A percentile compares a stretch with the other conserved stretches of the same genome.
Evolutionary conservation across 2,329 filamentous ascomycete species (phyloP).

Genomic region (Claviceps quebecensis): DNA sequence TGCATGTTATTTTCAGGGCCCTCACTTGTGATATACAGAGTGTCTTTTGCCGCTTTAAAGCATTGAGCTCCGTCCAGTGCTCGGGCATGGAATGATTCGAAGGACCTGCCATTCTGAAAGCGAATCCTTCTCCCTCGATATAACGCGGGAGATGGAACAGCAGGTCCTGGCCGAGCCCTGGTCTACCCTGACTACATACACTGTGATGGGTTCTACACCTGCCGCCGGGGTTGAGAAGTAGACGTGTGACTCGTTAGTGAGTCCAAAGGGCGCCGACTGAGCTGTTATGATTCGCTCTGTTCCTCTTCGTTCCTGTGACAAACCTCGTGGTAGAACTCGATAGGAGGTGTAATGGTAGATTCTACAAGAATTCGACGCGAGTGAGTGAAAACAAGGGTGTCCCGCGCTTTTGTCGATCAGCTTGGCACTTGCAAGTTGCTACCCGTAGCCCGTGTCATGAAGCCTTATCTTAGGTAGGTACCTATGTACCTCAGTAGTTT

Average conservation of each 20-base stretch:
- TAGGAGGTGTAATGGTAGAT: too few species aligned
- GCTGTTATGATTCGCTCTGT: neutral
- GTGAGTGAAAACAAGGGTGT: too few species aligned
- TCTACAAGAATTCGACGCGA: too few species aligned
- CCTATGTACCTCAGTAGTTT: too few species aligned
- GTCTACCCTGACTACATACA: neutral
- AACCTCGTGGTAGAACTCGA: too few species aligned
- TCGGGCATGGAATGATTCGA: constrained; percentile 19
- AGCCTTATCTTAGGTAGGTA: too few species aligned
- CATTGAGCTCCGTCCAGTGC: constrained; percentile 25
- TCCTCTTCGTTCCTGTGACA: neutral
- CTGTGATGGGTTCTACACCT: neutral
- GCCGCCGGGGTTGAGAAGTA: neutral
- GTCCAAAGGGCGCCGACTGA: neutral
- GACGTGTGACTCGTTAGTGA: neutral
- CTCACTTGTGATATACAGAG: constrained; percentile 28
- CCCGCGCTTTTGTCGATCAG: too few species aligned
- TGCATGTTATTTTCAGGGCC: constrained; percentile 28
- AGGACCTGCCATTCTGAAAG: constrained; percentile 12
- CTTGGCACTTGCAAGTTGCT: too few species aligned
- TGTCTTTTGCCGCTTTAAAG: constrained; percentile 17
- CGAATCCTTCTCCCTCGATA: neutral
- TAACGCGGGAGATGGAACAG: neutral
- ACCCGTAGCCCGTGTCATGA: too few species aligned
- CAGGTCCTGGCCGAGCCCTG: neutral